Evolutionary conservation across 1,284 basidiomycete genomes (phyloP).

Genomic region (Ceratobasidium theobromae): DNA sequence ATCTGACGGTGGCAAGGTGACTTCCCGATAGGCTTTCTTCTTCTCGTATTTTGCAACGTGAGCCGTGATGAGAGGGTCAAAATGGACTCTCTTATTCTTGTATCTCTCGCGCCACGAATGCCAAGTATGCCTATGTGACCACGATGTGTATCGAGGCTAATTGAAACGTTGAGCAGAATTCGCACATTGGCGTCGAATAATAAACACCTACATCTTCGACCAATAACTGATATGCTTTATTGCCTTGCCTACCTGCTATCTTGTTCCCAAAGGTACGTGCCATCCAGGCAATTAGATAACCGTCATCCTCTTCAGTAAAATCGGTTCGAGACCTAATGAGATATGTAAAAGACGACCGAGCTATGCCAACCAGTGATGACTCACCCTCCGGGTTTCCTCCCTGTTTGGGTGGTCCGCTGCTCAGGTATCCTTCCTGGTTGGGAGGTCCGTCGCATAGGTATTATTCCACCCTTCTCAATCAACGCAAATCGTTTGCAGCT

Average conservation of each 20-base stretch:
- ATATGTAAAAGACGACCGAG: neutral
- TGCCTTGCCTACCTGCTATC: neutral
- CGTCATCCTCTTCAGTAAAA: conserved; percentile 7
- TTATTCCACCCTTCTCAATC: neutral
- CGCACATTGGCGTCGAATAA: neutral
- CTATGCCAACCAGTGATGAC: neutral
- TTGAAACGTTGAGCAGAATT: neutral
- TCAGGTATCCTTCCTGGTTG: neutral
- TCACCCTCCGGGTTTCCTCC: conserved; percentile 10
- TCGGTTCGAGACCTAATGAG: neutral
- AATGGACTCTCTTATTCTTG: conserved; percentile 5
- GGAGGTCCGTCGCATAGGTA: neutral
- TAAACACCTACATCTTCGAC: neutral
- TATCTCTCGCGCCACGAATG: conserved; percentile 25
- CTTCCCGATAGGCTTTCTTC: neutral
- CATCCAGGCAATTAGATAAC: conserved; percentile 5
- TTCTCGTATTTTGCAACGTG: neutral
- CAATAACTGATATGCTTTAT: neutral
- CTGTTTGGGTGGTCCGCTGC: neutral
- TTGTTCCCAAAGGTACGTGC: neutral
- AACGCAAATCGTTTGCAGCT: neutral
- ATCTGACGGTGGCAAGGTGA: neutral
- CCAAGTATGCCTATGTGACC: conserved; percentile 17
- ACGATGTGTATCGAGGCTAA: neutral
- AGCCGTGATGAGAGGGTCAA: conserved; percentile 1